A percentile compares a stretch with the other conserved stretches of the same genome.
Conservation (phyloP, 768 basidiomycete species). For the Psilocybe sp. region DNA sequence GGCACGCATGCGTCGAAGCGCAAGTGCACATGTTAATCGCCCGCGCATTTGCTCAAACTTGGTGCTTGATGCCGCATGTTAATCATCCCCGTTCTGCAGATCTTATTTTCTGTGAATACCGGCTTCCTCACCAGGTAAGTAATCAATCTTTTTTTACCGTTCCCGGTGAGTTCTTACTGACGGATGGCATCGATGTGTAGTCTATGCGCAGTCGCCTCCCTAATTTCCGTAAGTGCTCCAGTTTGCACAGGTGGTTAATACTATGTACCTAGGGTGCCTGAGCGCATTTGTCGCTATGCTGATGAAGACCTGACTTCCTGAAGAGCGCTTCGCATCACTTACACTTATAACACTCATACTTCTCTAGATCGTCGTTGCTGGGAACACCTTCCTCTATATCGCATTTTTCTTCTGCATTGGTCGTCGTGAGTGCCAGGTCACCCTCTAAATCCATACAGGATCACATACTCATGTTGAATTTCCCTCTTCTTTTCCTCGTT, state of each 20-base stretch:
- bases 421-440: slow-evolving; percentile 38
- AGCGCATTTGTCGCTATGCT: no score
- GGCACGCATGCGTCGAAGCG: neutral
- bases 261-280: no score
- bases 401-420: slow-evolving; percentile 61
- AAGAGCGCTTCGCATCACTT: neutral
- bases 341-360: neutral
- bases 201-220: slow-evolving; percentile 51
- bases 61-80: neutral
- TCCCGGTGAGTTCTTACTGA: neutral
- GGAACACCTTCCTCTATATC: slow-evolving; percentile 52
- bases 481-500: no score
- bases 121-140: slow-evolving; percentile 36
- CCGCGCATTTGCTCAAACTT: no score
- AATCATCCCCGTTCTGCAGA: slow-evolving; percentile 21
- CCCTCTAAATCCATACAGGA: no score
- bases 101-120: slow-evolving; percentile 42
- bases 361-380: slow-evolving; percentile 43
- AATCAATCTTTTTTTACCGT: neutral
- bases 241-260: no score
- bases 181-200: slow-evolving; percentile 23
- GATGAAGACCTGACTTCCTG: no score
- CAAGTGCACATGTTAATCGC: no score
- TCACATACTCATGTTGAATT: no score
- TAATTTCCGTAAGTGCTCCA: slow-evolving; percentile 42